These are phyloP conservation scores for Amyloporia xantha DNA, from an alignment of 768 basidiomycete species.

Conservation along the genomic window DNA sequence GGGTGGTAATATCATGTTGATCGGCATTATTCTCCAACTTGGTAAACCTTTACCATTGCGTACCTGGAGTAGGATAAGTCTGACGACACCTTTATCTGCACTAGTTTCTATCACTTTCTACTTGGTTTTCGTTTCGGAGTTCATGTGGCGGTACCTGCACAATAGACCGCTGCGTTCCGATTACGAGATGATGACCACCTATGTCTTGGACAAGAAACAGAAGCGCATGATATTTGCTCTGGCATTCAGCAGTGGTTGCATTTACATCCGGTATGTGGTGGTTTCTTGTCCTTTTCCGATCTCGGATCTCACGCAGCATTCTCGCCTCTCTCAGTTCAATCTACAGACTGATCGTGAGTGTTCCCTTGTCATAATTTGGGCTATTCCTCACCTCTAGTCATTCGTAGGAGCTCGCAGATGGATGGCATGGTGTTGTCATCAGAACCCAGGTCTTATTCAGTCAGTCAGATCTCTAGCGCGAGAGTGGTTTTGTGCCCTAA, in stretches of 20 bases:
- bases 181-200: slow-evolving; percentile 7
- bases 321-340: slow-evolving; percentile 27
- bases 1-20: slow-evolving; percentile 53
- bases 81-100: background rate
- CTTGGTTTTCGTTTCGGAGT: slow-evolving; percentile 36
- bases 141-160: slow-evolving; percentile 32
- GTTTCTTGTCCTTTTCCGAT: background rate
- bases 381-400: background rate
- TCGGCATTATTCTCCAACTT: slow-evolving; percentile 58
- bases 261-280: slow-evolving; percentile 42
- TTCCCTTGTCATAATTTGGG: background rate
- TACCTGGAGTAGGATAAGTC: background rate
- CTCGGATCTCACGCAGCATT: background rate
- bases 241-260: slow-evolving; percentile 32
- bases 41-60: slow-evolving; percentile 21
- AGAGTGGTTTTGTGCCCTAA: background rate
- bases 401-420: slow-evolving; percentile 35
- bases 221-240: slow-evolving; percentile 29
- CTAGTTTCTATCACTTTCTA: slow-evolving; percentile 37
- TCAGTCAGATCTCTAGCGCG: slow-evolving; percentile 19
- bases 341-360: slow-evolving; percentile 38
- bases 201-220: slow-evolving; percentile 14
- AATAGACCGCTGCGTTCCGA: slow-evolving; percentile 27
- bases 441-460: slow-evolving; percentile 42
- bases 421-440: slow-evolving; percentile 46